A percentile compares a stretch with the other conserved stretches of the same genome.
These are phyloP conservation scores for Urochloa ruziziensis DNA, from an alignment of 176 grass and related monocot species.

Conservation along the genomic window DNA sequence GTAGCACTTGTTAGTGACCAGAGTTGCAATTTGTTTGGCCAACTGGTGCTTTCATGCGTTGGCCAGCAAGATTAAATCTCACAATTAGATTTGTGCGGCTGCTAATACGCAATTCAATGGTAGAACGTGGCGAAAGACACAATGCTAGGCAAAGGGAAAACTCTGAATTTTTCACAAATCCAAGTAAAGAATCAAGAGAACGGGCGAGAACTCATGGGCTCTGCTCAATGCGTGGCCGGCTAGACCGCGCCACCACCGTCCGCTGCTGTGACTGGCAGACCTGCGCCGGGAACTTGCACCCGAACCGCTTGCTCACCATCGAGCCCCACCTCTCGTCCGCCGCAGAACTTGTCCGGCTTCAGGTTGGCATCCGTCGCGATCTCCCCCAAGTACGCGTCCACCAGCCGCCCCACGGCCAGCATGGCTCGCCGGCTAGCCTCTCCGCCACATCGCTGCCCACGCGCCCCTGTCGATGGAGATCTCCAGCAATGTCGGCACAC, in stretches of 20 bases:
- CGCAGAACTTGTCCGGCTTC: conserved; percentile 79
- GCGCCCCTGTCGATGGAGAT: too few species aligned
- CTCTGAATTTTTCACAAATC: conserved; percentile 43
- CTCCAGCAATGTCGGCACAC: too few species aligned
- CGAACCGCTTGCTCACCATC: conserved; percentile 57
- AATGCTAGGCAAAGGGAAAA: conserved; percentile 5
- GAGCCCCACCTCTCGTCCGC: conserved; percentile 58
- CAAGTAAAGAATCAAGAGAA: conserved; percentile 48
- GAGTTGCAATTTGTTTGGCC: not conserved
- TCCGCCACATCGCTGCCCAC: conserved; percentile 37
- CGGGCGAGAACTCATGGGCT: conserved; percentile 72
- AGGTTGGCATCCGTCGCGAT: conserved; percentile 91
- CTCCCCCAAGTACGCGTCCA: conserved; percentile 87
- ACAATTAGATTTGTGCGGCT: not conserved
- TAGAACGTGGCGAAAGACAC: not conserved
- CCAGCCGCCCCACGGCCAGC: conserved; percentile 57
- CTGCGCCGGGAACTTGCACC: conserved; percentile 92
- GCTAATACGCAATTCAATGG: not conserved
- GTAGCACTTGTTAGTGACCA: not conserved
- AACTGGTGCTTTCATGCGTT: not conserved
- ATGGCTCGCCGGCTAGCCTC: conserved; percentile 41
- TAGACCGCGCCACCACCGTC: conserved; percentile 66
- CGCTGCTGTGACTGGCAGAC: conserved; percentile 87
- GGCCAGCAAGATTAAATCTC: not conserved
- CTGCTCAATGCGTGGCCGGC: conserved; percentile 61